Base-by-base conservation (phyloP, 2,329 filamentous ascomycete species). In the Botryosphaeria agaves region DNA sequence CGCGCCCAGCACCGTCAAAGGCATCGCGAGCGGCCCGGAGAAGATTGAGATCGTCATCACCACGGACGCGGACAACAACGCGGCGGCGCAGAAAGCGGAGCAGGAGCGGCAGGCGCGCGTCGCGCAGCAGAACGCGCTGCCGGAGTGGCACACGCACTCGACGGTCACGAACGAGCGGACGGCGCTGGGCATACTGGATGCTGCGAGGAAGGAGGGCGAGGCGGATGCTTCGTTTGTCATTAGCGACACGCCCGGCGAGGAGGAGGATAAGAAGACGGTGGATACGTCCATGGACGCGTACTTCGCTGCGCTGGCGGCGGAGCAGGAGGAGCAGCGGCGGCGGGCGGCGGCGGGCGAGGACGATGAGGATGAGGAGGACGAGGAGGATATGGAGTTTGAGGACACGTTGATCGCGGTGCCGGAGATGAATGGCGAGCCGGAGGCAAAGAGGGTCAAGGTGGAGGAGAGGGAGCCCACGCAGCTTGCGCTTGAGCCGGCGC, bases 41-140 rank as follows among this genome's bases (percentile, higher is more conserved):
- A 74, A 72, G 28, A 76, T 83, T 41, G 66, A 69, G 11, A 70
- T 82, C 35, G 74, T 68, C 34, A 76, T 83, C 36, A 76, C 74
- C 12, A 70, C 72, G 6, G 65, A 64, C 14, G 68, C 72, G 29
- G 73, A 76, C 8, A 72, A 67, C 5, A 69, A 71, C 7, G 73
- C 76, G 40, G 75, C 73, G 30, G 72, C 78, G 42, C 68, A 69
- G 46, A 67, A 68, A 20, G 71, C 69, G 19, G 75, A 79, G 43
- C 66, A 63, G n/a, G 66, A 63, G n/a, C 62, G 65, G 27, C 76
- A 73, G 46, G 73, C 76, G 44, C 69, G 71, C 49, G 61, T 74
- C 37, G 69, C 72, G 2, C 59, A 63, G 40, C 72, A 80, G 45
- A 83, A 83, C 45, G 72, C 70, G 5, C 53, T 83, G 36, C 77